Evolutionary conservation across 768 basidiomycete species (phyloP).

Genomic region (Mycena leptocephala): DNA sequence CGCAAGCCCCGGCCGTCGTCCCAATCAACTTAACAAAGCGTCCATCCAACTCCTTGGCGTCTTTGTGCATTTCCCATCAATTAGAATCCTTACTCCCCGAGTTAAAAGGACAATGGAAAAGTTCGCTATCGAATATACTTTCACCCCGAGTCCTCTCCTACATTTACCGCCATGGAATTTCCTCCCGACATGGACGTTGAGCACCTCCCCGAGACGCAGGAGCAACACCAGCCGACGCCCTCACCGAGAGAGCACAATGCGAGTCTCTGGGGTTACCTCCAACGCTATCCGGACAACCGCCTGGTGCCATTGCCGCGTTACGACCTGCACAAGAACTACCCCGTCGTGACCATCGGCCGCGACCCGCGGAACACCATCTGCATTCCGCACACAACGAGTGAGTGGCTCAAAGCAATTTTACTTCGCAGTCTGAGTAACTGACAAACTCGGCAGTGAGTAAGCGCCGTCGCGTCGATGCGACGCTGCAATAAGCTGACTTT

Average conservation of each 20-base stretch:
- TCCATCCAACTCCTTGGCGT: not conserved
- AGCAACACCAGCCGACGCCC: not conserved
- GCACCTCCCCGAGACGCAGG: conserved; percentile 1
- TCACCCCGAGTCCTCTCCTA: not conserved
- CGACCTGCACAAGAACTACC: conserved; percentile 73
- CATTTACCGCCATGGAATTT: not conserved
- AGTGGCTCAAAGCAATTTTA: not conserved
- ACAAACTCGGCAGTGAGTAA: conserved; percentile 80
- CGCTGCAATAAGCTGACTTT: conserved; percentile 10
- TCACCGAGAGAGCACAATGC: not conserved
- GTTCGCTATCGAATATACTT: not conserved
- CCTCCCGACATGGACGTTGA: not conserved
- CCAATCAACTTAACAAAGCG: too few relatives aligned
- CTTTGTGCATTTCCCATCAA: not conserved
- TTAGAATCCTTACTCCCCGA: not conserved
- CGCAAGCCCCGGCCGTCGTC: too few relatives aligned
- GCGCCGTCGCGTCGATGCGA: conserved; percentile 42
- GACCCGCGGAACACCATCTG: conserved; percentile 68
- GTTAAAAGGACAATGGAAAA: conserved; percentile 7
- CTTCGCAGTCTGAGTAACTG: not conserved
- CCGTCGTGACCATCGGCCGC: conserved; percentile 71
- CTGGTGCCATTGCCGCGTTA: conserved; percentile 62
- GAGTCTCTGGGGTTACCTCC: conserved; percentile 25
- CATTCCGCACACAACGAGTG: conserved; percentile 38
- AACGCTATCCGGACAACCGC: not conserved